phyloP scores from a whole-genome alignment of 164 flowering plant species.

The Hamamelis virginiana region DNA sequence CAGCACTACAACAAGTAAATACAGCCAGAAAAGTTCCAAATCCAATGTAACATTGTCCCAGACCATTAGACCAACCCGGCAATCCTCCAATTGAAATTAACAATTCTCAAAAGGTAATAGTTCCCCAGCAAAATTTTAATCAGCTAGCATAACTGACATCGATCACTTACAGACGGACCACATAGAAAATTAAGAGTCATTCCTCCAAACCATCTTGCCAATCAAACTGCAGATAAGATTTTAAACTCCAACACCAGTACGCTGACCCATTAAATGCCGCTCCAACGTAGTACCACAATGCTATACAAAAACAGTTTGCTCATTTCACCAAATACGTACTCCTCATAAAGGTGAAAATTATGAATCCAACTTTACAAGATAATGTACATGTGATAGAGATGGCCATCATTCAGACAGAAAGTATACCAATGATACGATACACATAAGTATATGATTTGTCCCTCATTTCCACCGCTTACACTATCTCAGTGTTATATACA shows the following conservation, averaged over 20 bases:
- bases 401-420: neutral
- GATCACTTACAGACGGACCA: neutral
- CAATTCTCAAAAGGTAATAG: neutral
- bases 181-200: neutral
- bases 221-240: neutral
- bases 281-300: neutral
- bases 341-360: neutral
- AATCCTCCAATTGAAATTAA: neutral
- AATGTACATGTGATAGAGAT: conserved; percentile 3
- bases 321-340: neutral
- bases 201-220: neutral
- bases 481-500: neutral
- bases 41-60: too few species aligned
- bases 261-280: too few species aligned
- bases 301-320: neutral
- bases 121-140: neutral
- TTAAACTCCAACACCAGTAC: neutral
- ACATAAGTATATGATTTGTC: neutral
- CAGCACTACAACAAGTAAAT: neutral
- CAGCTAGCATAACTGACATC: neutral
- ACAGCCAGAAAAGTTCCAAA: too few species aligned
- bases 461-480: neutral
- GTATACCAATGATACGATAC: neutral
- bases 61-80: too few species aligned
- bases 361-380: neutral